phyloP scores from a whole-genome alignment of 177 flowering plant genomes.

The Vitis hybrid region DNA sequence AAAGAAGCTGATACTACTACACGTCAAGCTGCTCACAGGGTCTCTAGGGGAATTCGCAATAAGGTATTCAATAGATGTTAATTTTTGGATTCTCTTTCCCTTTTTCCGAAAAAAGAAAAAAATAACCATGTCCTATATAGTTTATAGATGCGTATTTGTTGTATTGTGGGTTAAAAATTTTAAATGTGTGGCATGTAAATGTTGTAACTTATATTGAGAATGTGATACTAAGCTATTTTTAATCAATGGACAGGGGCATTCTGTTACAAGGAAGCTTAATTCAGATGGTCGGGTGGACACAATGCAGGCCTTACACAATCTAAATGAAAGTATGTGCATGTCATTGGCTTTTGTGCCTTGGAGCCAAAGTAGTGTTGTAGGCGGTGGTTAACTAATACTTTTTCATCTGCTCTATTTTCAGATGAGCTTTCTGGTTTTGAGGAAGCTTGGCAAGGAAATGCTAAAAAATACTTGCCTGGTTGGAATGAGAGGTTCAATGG shows the following conservation, averaged over 20 bases:
- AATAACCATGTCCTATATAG: no score
- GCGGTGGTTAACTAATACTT: neutral
- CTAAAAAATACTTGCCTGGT: constrained; percentile 64
- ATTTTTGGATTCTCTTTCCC: no score
- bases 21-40: constrained; percentile 50
- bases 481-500: constrained; percentile 38
- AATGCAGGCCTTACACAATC: constrained; percentile 64
- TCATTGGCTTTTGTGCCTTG: neutral
- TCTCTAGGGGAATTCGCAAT: constrained; percentile 52
- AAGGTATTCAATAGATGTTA: constrained; percentile 37
- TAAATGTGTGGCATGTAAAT: neutral
- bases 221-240: neutral
- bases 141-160: no score
- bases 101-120: no score
- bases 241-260: constrained; percentile 46
- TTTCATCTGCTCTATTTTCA: constrained; percentile 18
- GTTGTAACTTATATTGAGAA: neutral
- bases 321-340: constrained; percentile 48
- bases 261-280: constrained; percentile 50
- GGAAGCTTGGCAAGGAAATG: constrained; percentile 69
- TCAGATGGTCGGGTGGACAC: constrained; percentile 68
- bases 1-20: constrained; percentile 64
- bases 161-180: neutral
- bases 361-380: no score
- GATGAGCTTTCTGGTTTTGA: constrained; percentile 82